Percentiles rank a stretch among this genome's conserved stretches.
Conservation (phyloP, 106 monocot genomes). For the Acanthochlamys bracteata region DNA sequence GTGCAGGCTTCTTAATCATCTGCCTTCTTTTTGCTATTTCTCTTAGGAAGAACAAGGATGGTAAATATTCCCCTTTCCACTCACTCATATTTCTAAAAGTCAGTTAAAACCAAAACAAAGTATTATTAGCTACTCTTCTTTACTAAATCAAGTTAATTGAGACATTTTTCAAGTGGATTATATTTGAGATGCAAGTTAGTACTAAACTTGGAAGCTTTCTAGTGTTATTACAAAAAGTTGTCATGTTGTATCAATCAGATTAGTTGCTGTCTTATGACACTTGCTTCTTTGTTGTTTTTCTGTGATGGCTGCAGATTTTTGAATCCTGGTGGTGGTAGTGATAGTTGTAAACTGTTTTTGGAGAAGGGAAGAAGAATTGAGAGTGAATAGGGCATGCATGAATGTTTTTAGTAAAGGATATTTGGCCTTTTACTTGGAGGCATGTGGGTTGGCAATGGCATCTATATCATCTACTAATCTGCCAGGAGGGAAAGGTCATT, state of each 20-base stretch:
- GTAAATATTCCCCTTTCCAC: conserved; percentile 22
- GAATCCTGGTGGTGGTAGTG: neutral
- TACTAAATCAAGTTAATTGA: neutral
- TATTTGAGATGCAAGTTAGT: neutral
- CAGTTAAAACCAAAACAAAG: neutral
- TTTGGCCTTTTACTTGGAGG: neutral
- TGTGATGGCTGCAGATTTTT: conserved; percentile 3
- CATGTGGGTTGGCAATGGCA: conserved; percentile 2
- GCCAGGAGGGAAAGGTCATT: neutral
- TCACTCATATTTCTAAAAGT: neutral
- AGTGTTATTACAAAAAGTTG: too few relatives aligned
- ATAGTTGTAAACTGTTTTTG: neutral
- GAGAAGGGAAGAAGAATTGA: neutral
- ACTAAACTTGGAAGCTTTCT: neutral
- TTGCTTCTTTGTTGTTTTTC: neutral
- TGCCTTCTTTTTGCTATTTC: conserved; percentile 76
- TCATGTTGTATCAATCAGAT: neutral
- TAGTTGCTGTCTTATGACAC: neutral
- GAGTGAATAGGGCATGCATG: neutral
- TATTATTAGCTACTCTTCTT: neutral
- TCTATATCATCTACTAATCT: neutral
- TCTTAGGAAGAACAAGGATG: conserved; percentile 74
- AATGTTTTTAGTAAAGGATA: neutral
- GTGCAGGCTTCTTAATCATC: conserved; percentile 73
- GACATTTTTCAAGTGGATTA: neutral